Evolutionary conservation across 2,329 filamentous ascomycete species (phyloP), one percentile per base, ranked within the genome.

Genomic region (Paraconiothyrium brasiliense): DNA sequence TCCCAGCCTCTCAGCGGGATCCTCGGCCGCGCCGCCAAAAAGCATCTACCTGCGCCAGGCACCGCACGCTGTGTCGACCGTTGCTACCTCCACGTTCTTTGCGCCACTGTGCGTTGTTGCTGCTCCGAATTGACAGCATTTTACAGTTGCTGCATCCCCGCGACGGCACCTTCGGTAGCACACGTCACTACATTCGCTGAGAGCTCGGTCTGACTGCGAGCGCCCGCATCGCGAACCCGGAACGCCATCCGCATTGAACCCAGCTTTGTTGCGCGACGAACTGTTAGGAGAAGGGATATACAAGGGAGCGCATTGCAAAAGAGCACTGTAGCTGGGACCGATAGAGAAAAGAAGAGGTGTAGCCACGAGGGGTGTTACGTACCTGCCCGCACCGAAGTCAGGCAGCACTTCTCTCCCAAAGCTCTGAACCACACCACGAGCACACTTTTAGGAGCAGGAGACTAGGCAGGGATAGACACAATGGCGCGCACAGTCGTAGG

Each of bases 401-500:
- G 47, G 5, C 52, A 56, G 20, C 52, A 37, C 39, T 2, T 35
- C n/a, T 6, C 39, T 47, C 41, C 27, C 27, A 16, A 34, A 41
- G 35, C 50, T 27, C 9, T 41, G 37, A 37, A 37, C 46, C 55
- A 16, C 11, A 14, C 13, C 39, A 41, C 5, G 1, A 7, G 16
- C n/a, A 16, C 2, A 20, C 5, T 41, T 14, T 22, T 41, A 2
- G 6, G 32, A 24, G 32, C 24, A 32, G 22, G 20, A 22, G 22
- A 30, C 2, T 30, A 48, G 22, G 20, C 7, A 39, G 35, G 47
- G 48, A 14, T 57, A 39, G 24, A 63, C 59, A 67, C 59, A 59
- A 80, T 80, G 78, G 78, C 78, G 58, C 76, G 78, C 60, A 78
- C 76, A 51, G 70, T 78, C 2, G 75, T 80, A 49, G 72, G 73